A percentile compares a stretch with the other conserved stretches of the same genome.
Conservation (phyloP, 164 flowering plant genomes). For the Nelumbo lutea region DNA sequence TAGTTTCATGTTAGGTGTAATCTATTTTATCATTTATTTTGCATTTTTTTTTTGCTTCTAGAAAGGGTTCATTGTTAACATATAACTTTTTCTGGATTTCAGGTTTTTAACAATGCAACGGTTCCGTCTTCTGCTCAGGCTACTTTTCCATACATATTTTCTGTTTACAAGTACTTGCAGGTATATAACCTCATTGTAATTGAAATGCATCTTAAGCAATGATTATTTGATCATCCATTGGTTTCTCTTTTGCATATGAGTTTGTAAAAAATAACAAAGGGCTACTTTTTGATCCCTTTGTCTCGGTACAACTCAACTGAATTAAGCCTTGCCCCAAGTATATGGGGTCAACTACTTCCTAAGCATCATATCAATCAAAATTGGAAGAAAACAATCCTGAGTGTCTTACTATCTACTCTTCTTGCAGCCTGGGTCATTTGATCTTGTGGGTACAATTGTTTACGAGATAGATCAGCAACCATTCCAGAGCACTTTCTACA, state of each 20-base stretch:
- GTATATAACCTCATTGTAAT: conserved; percentile 27
- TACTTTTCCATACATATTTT: conserved; percentile 74
- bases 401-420: conserved; percentile 1
- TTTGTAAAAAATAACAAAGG: too few relatives aligned
- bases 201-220: background rate
- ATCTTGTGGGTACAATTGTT: conserved; percentile 82
- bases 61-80: background rate
- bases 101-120: conserved; percentile 74
- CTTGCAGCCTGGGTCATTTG: conserved; percentile 84
- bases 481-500: conserved; percentile 73
- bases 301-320: too few relatives aligned
- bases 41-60: background rate
- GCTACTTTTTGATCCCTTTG: too few relatives aligned
- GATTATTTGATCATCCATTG: too few relatives aligned
- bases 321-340: too few relatives aligned
- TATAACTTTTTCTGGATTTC: conserved; percentile 1
- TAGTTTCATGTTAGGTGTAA: background rate
- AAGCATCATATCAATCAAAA: too few relatives aligned
- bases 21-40: background rate
- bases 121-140: conserved; percentile 78
- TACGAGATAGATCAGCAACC: conserved; percentile 84
- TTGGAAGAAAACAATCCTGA: background rate
- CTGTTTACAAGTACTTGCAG: conserved; percentile 91
- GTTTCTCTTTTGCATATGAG: too few relatives aligned
- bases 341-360: too few relatives aligned